Evolutionary conservation across 805 yeast species (phyloP).

Genomic region (Myxozyma kluyveri): DNA sequence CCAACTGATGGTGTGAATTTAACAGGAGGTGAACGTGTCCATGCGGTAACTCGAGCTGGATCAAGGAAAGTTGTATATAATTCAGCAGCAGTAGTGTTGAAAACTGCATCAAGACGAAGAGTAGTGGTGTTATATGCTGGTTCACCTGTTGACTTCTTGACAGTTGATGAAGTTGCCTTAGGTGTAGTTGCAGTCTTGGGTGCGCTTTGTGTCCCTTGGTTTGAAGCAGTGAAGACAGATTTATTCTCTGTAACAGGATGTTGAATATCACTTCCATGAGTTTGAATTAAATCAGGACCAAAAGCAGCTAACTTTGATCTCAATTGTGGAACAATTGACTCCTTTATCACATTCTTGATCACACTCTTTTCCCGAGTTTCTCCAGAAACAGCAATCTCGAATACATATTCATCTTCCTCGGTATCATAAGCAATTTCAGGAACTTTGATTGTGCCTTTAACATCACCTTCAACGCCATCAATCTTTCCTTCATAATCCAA

Average conservation of each 20-base stretch:
- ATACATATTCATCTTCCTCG: conserved; percentile 79
- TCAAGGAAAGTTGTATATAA: conserved; percentile 73
- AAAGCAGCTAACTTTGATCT: conserved; percentile 60
- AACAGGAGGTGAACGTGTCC: conserved; percentile 76
- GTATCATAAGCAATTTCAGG: conserved; percentile 96
- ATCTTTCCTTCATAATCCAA: conserved; percentile 54
- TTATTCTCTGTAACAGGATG: conserved; percentile 64
- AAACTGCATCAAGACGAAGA: conserved; percentile 70
- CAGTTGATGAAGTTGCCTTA: conserved; percentile 13
- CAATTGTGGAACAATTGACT: conserved; percentile 64
- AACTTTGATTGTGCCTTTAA: conserved; percentile 69
- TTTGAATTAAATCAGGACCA: conserved; percentile 69
- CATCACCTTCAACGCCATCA: conserved; percentile 40
- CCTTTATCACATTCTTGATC: conserved; percentile 53
- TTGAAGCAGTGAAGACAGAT: conserved; percentile 55
- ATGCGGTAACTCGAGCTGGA: conserved; percentile 76
- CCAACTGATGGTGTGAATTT: conserved; percentile 57
- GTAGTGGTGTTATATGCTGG: conserved; percentile 77
- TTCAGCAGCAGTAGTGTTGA: conserved; percentile 86
- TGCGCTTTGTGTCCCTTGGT: conserved; percentile 26
- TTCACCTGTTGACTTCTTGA: conserved; percentile 22
- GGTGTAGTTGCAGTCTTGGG: conserved; percentile 19
- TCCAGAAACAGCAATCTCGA: conserved; percentile 64
- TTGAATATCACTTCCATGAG: conserved; percentile 85
- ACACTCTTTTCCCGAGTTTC: conserved; percentile 47